Conservation (phyloP, 768 basidiomycete genomes). For the Grammothele lineata region DNA sequence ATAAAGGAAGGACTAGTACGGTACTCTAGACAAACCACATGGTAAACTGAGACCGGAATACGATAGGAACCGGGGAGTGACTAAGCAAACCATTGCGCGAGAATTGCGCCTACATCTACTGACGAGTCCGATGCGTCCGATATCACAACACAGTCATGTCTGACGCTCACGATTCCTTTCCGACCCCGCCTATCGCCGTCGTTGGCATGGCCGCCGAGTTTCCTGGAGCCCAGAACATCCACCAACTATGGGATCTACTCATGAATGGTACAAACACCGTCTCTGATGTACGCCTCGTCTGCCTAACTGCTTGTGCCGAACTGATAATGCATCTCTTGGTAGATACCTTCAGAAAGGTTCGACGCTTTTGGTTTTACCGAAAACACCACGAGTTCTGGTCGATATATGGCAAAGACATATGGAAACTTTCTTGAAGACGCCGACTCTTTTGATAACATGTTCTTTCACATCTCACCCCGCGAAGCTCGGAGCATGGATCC, state of each 20-base stretch:
- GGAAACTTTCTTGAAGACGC: conserved; percentile 62
- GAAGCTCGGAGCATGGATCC: conserved; percentile 77
- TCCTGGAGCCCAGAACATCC: conserved; percentile 45
- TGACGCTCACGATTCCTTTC: too few species aligned
- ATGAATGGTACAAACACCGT: conserved; percentile 53
- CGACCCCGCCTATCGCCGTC: conserved; percentile 33
- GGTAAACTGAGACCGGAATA: too few species aligned
- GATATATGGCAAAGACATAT: conserved; percentile 46
- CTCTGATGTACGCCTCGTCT: conserved; percentile 39
- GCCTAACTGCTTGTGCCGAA: neutral
- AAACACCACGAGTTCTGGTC: conserved; percentile 27
- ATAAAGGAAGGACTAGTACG: too few species aligned
- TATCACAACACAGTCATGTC: too few species aligned
- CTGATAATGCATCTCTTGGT: neutral
- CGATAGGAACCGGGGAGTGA: too few species aligned
- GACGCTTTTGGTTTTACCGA: conserved; percentile 35
- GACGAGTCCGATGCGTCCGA: too few species aligned
- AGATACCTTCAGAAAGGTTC: conserved; percentile 67
- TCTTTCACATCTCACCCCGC: conserved; percentile 70
- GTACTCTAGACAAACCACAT: too few species aligned
- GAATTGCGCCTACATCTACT: too few species aligned
- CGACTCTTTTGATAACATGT: conserved; percentile 62
- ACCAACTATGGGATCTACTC: conserved; percentile 57
- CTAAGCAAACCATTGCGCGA: too few species aligned
- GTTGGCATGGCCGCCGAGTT: conserved; percentile 64